phyloP scores from a whole-genome alignment of 2,329 filamentous ascomycete species.

The Talaromyces islandicus region DNA sequence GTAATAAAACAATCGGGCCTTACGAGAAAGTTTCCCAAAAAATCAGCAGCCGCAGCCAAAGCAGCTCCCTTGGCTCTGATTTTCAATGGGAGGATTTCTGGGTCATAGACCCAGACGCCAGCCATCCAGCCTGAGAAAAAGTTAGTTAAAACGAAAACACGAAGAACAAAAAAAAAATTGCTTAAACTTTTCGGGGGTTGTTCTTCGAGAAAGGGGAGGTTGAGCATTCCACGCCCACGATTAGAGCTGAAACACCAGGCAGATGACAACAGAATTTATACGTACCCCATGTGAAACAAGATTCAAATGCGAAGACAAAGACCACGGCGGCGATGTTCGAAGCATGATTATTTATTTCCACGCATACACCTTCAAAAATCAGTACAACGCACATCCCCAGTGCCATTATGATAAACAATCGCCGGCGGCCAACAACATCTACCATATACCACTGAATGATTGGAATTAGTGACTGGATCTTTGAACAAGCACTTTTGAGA shows the following conservation, averaged over 20 bases:
- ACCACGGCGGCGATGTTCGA: conserved; percentile 17
- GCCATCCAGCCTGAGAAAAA: conserved; percentile 30
- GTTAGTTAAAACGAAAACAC: no score
- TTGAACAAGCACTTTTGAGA: conserved; percentile 2
- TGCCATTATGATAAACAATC: conserved; percentile 31
- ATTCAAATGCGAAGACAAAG: conserved; percentile 20
- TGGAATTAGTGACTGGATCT: conserved; percentile 4
- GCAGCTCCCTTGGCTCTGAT: conserved; percentile 13
- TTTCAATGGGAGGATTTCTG: conserved; percentile 16
- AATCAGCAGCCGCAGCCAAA: conserved; percentile 14
- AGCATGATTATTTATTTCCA: conserved; percentile 12
- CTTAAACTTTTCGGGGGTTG: background rate
- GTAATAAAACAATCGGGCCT: no score
- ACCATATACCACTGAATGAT: conserved; percentile 30
- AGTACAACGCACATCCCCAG: conserved; percentile 38
- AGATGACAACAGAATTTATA: conserved; percentile 24
- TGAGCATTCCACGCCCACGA: no score
- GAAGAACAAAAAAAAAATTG: no score
- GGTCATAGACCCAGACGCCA: conserved; percentile 26
- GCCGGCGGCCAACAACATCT: conserved; percentile 30
- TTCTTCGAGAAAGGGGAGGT: no score
- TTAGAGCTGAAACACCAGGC: background rate
- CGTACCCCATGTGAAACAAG: conserved; percentile 19
- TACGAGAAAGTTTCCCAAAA: conserved; percentile 15
- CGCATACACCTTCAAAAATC: conserved; percentile 23